These are phyloP conservation scores for Globisporangium takayamanum DNA, from an alignment of 352 stramenopile species.

Conservation along the genomic window DNA sequence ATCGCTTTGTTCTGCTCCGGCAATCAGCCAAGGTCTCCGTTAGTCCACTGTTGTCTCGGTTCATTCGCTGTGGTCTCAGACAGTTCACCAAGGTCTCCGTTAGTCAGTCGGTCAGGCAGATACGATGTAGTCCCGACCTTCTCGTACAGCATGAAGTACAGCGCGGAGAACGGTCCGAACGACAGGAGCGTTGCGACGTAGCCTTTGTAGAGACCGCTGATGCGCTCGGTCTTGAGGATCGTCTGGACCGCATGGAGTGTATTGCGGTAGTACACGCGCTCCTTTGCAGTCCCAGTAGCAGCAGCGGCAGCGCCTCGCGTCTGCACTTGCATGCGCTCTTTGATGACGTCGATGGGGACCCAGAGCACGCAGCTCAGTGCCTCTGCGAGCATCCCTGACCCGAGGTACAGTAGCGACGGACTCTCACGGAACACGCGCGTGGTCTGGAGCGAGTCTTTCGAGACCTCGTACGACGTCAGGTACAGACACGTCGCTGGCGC, in stretches of 20 bases:
- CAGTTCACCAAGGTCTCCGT: too few relatives aligned
- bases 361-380: conserved; percentile 93
- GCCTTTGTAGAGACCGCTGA: conserved; percentile 92
- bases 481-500: conserved; percentile 96
- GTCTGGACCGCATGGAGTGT: conserved; percentile 87
- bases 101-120: not conserved
- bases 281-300: not conserved
- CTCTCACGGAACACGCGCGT: conserved; percentile 33
- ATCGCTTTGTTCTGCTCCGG: conserved; percentile 43
- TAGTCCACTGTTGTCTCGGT: not conserved
- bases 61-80: too few relatives aligned
- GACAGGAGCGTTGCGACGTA: conserved; percentile 94
- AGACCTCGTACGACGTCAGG: conserved; percentile 94
- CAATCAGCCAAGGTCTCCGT: not conserved
- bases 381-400: conserved; percentile 65
- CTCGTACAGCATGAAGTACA: conserved; percentile 99
- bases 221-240: conserved; percentile 87
- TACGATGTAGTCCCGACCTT: conserved; percentile 19
- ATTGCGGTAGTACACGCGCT: conserved; percentile 85
- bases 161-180: conserved; percentile 96
- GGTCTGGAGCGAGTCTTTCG: conserved; percentile 45
- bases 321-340: conserved; percentile 97
- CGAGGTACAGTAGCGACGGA: conserved; percentile 66
- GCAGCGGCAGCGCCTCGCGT: conserved; percentile 9
- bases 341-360: conserved; percentile 99